phyloP scores from a whole-genome alignment of 75 land plant species.

The Sequoiadendron giganteum region DNA sequence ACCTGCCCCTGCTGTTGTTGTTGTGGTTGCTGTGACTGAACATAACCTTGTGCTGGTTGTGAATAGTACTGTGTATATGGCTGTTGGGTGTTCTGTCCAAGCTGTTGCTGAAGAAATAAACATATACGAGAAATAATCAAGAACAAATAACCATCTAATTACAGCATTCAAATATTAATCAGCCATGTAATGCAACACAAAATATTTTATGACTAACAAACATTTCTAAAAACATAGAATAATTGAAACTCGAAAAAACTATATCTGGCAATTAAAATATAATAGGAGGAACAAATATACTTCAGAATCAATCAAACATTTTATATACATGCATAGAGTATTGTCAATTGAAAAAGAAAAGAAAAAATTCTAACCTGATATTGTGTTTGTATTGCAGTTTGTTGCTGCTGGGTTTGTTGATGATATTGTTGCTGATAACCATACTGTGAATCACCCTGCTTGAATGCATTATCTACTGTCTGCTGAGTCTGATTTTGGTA shows the following conservation, averaged over 20 bases:
- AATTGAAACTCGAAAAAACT: neutral
- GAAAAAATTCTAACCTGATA: neutral
- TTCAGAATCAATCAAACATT: neutral
- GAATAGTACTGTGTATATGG: constrained; percentile 6
- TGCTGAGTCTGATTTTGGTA: constrained; percentile 2
- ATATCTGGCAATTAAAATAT: neutral
- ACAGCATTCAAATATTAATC: neutral
- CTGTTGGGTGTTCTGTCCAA: constrained; percentile 8
- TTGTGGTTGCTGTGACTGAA: neutral
- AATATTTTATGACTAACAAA: neutral
- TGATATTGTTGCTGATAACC: constrained; percentile 2
- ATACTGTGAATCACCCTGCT: constrained; percentile 7
- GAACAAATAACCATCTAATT: neutral
- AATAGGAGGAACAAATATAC: neutral
- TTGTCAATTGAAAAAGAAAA: neutral
- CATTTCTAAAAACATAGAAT: neutral
- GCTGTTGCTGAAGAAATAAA: neutral
- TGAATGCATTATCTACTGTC: neutral
- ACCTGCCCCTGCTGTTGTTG: constrained; percentile 10
- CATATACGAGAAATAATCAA: neutral
- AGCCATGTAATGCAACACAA: neutral
- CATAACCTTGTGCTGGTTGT: constrained; percentile 11
- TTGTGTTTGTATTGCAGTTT: constrained; percentile 5
- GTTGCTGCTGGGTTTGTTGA: constrained; percentile 9
- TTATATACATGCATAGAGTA: neutral